These are phyloP conservation scores for Talaromyces wortmannii DNA, from an alignment of 495 filamentous ascomycete genomes.

Conservation along the genomic window DNA sequence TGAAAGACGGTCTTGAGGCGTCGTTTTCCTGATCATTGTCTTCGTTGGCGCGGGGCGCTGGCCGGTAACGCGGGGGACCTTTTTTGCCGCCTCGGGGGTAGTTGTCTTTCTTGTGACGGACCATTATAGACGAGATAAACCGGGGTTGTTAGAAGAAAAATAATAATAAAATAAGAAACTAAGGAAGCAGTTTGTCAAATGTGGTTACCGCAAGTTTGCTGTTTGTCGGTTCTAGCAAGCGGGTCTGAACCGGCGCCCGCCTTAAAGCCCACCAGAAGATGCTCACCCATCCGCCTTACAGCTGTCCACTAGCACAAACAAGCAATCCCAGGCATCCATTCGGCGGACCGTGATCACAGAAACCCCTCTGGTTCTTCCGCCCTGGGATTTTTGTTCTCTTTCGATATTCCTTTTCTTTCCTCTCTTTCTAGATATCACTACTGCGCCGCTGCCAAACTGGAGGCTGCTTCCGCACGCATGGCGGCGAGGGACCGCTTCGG, in stretches of 20 bases:
- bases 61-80: constrained; percentile 41
- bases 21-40: constrained; percentile 20
- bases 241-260: neutral
- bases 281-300: neutral
- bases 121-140: constrained; percentile 44
- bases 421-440: constrained; percentile 12
- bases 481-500: constrained; percentile 94
- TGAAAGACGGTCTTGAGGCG: constrained; percentile 57
- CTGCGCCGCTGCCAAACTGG: constrained; percentile 46
- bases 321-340: neutral
- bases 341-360: neutral
- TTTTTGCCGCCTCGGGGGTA: constrained; percentile 66
- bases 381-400: neutral
- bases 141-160: too few species aligned
- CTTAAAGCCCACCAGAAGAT: neutral
- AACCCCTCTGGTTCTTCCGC: neutral
- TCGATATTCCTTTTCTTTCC: constrained; percentile 4
- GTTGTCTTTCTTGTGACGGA: constrained; percentile 91
- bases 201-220: too few species aligned
- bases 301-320: constrained; percentile 4
- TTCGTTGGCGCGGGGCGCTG: constrained; percentile 30
- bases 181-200: too few species aligned
- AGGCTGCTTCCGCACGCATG: constrained; percentile 92
- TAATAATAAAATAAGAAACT: neutral
- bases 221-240: too few species aligned